A percentile compares a stretch with the other conserved stretches of the same genome.
Conservation (phyloP, 169 alveolate genomes). For the Eimeria tenella region DNA sequence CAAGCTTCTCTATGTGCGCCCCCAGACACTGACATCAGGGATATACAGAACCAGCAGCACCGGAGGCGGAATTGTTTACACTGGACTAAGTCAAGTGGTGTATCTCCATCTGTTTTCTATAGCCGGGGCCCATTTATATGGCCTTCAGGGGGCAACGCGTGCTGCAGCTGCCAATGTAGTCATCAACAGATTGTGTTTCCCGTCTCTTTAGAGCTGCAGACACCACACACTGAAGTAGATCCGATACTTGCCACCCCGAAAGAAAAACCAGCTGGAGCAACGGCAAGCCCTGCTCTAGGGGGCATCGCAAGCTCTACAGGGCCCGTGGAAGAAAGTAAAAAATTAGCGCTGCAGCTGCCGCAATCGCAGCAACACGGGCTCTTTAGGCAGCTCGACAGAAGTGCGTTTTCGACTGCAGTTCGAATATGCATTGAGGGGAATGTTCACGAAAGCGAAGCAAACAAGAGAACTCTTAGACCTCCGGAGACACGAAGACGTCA, state of each 20-base stretch:
- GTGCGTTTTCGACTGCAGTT: background rate
- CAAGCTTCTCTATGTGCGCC: constrained; percentile 73
- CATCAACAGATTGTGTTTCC: background rate
- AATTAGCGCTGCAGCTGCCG: background rate
- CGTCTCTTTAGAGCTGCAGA: background rate
- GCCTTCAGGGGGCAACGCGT: background rate
- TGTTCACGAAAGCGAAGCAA: background rate
- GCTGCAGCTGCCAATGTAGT: background rate
- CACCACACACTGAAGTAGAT: background rate
- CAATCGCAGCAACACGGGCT: background rate
- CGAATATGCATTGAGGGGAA: constrained; percentile 15
- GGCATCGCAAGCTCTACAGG: background rate
- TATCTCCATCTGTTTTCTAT: background rate
- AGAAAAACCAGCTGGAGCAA: constrained; percentile 12
- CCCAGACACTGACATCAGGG: background rate
- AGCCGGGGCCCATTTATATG: background rate
- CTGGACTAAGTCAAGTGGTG: background rate
- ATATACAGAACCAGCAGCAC: background rate
- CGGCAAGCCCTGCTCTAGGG: background rate
- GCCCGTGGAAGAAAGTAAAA: too few species aligned
- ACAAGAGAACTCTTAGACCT: background rate
- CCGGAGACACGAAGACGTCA: background rate
- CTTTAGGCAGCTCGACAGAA: background rate
- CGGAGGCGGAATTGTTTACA: background rate
- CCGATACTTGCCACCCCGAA: background rate